These are phyloP conservation scores for Apophysomyces elegans DNA, from an alignment of 371 early-diverging fungal genomes.

Conservation along the genomic window DNA sequence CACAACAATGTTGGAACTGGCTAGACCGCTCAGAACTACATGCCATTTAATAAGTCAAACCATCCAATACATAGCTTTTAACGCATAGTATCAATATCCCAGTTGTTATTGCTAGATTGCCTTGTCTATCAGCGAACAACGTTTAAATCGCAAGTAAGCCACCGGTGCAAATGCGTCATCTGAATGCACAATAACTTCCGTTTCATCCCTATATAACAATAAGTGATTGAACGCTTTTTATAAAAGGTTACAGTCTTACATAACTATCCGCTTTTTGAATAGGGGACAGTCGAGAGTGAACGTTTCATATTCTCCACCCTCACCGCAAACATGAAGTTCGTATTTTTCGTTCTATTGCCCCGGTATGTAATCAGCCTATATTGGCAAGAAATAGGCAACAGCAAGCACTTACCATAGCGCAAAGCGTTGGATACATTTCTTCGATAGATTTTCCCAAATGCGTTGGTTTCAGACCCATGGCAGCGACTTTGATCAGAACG, in stretches of 20 bases:
- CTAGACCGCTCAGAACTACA: too few relatives aligned
- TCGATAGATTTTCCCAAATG: slow-evolving; percentile 85
- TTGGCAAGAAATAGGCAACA: background rate
- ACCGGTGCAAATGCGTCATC: slow-evolving; percentile 87
- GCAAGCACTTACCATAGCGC: slow-evolving; percentile 59
- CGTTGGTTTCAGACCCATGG: slow-evolving; percentile 73
- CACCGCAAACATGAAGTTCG: slow-evolving; percentile 96
- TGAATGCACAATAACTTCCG: slow-evolving; percentile 76
- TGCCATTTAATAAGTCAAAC: too few relatives aligned
- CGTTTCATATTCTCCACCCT: slow-evolving; percentile 99
- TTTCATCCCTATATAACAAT: slow-evolving; percentile 77
- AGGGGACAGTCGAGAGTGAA: slow-evolving; percentile 96
- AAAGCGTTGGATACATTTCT: slow-evolving; percentile 77
- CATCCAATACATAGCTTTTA: too few relatives aligned
- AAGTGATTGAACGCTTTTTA: background rate
- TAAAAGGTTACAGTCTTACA: slow-evolving; percentile 44
- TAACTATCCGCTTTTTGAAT: slow-evolving; percentile 80
- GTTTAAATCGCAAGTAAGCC: slow-evolving; percentile 73
- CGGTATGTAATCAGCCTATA: background rate
- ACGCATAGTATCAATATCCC: too few relatives aligned
- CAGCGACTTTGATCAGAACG: slow-evolving; percentile 95
- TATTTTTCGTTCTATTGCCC: slow-evolving; percentile 69
- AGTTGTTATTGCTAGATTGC: background rate
- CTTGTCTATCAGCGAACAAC: slow-evolving; percentile 65
- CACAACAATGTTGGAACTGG: too few relatives aligned